Evolutionary conservation across 2,329 filamentous ascomycete genomes (phyloP).

Genomic region (Penicillium palitans): DNA sequence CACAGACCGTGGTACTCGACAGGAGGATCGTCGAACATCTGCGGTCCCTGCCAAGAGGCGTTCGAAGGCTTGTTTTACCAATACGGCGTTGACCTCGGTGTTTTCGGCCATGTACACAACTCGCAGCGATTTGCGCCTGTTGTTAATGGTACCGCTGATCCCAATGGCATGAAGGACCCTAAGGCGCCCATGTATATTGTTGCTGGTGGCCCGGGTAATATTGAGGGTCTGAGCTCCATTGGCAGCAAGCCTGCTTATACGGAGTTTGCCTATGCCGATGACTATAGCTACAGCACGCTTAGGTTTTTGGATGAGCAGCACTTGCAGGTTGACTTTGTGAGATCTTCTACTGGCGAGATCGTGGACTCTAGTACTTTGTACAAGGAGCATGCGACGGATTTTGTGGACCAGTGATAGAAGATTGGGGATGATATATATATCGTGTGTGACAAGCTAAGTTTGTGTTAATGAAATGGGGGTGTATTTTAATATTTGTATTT

Average conservation of each 20-base stretch:
- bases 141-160: constrained; percentile 39
- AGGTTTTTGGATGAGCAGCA: constrained; percentile 49
- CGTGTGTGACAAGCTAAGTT: neutral
- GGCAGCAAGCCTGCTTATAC: constrained; percentile 48
- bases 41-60: constrained; percentile 51
- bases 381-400: constrained; percentile 50
- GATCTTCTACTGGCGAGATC: constrained; percentile 50
- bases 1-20: constrained; percentile 53
- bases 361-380: constrained; percentile 52
- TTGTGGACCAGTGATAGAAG: constrained; percentile 53
- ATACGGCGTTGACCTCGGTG: constrained; percentile 58
- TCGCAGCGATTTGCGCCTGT: constrained; percentile 53
- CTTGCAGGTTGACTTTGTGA: constrained; percentile 54
- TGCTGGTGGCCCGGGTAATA: constrained; percentile 58
- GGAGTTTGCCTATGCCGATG: constrained; percentile 36
- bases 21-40: constrained; percentile 33
- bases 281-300: constrained; percentile 55
- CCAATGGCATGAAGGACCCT: constrained; percentile 51
- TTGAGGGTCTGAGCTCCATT: constrained; percentile 52
- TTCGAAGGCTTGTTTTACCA: constrained; percentile 57
- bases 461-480: neutral
- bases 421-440: neutral
- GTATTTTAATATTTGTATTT: neutral
- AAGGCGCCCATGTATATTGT: constrained; percentile 59
- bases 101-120: constrained; percentile 62